Evolutionary conservation across 2,329 filamentous ascomycete genomes (phyloP).

Genomic region (Sarocladiaceae sp.): DNA sequence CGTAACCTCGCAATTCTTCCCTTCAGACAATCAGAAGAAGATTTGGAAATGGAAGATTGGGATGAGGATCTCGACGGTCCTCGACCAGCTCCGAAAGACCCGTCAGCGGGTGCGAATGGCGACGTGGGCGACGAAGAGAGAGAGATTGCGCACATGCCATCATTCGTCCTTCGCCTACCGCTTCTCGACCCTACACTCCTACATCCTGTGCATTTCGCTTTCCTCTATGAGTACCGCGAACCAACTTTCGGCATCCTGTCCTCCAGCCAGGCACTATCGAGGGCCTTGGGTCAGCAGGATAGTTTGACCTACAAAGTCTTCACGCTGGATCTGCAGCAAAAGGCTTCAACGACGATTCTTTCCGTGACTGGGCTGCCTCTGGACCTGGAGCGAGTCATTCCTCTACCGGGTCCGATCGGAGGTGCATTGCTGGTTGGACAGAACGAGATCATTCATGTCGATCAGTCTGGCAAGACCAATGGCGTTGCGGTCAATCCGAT

Average conservation of each 20-base stretch:
- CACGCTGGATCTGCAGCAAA: slow-evolving; percentile 87
- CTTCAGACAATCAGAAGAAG: slow-evolving; percentile 79
- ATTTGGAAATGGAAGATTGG: slow-evolving; percentile 87
- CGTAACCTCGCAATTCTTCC: slow-evolving; percentile 89
- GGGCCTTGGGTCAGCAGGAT: slow-evolving; percentile 76
- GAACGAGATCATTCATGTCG: slow-evolving; percentile 91
- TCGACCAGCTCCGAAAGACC: slow-evolving; percentile 34
- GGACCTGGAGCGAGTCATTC: slow-evolving; percentile 76
- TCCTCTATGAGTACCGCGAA: slow-evolving; percentile 94
- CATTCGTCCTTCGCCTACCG: slow-evolving; percentile 87
- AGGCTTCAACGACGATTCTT: slow-evolving; percentile 85
- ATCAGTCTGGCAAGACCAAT: slow-evolving; percentile 90
- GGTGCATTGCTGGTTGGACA: slow-evolving; percentile 79
- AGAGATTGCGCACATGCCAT: slow-evolving; percentile 60
- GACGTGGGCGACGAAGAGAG: slow-evolving; percentile 49
- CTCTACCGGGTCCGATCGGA: slow-evolving; percentile 79
- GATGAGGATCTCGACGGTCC: slow-evolving; percentile 74
- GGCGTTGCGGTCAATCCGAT: slow-evolving; percentile 91
- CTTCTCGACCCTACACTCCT: slow-evolving; percentile 81
- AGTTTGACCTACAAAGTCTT: slow-evolving; percentile 88
- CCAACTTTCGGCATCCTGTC: slow-evolving; percentile 94
- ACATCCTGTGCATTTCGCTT: slow-evolving; percentile 85
- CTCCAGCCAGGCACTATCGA: slow-evolving; percentile 66
- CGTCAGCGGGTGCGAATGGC: slow-evolving; percentile 21
- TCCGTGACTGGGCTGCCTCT: slow-evolving; percentile 81